These are phyloP conservation scores for Neurospora pannonica DNA, from an alignment of 495 filamentous ascomycete species.

Conservation along the genomic window DNA sequence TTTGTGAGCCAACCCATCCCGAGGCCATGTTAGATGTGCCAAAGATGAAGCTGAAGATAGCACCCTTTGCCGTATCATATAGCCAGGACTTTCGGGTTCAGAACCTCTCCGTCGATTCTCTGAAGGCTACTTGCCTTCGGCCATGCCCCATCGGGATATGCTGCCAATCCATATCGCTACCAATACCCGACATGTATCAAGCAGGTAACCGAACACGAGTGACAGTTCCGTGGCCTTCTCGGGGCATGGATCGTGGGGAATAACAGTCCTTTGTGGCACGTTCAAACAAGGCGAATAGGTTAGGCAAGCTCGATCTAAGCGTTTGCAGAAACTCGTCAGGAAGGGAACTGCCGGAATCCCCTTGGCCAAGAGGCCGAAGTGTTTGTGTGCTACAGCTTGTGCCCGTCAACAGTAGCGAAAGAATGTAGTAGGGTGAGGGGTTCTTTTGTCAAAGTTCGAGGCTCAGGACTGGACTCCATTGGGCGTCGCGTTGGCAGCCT, in stretches of 20 bases:
- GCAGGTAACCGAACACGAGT: not conserved
- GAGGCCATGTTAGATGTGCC: not conserved
- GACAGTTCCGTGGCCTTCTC: not conserved
- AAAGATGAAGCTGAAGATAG: not conserved
- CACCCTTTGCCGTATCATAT: not conserved
- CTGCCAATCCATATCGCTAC: not conserved
- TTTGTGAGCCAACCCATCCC: not conserved
- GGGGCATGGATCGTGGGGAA: not conserved
- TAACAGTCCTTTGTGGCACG: not conserved
- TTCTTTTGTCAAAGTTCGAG: not conserved
- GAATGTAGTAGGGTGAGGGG: not conserved
- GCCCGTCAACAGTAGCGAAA: not conserved
- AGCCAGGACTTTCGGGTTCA: not conserved
- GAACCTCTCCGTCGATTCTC: not conserved
- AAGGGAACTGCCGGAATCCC: not conserved
- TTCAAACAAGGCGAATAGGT: not conserved
- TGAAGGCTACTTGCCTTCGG: not conserved
- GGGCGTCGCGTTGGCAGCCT: not conserved
- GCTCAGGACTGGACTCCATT: slow-evolving; percentile 5
- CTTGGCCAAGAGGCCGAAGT: not conserved
- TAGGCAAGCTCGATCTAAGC: not conserved
- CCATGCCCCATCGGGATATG: not conserved
- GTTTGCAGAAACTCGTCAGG: not conserved
- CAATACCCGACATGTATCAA: not conserved
- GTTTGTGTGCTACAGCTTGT: not conserved